phyloP scores from a whole-genome alignment of 2,329 filamentous ascomycete genomes.

The Fusarium cyanostomum region DNA sequence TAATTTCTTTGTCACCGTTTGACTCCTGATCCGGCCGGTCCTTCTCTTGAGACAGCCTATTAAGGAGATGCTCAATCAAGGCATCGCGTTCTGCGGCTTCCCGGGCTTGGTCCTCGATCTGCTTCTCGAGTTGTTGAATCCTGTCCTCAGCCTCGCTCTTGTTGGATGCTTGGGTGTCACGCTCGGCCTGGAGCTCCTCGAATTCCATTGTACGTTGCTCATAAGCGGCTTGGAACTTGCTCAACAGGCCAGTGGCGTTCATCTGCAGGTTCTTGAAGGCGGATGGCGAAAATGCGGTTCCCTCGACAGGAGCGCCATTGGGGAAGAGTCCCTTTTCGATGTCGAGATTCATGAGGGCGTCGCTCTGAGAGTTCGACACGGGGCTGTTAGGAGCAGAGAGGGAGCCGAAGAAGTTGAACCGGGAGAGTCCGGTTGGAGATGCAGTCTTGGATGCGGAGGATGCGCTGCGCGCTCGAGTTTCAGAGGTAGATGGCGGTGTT shows the following conservation, averaged over 20 bases:
- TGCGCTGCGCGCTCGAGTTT: constrained; percentile 27
- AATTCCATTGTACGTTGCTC: constrained; percentile 61
- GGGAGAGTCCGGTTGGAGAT: constrained; percentile 47
- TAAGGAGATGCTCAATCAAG: constrained; percentile 59
- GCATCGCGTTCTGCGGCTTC: constrained; percentile 64
- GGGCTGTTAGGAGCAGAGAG: constrained; percentile 55
- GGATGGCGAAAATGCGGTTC: constrained; percentile 65
- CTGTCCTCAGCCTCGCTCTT: constrained; percentile 64
- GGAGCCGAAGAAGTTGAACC: constrained; percentile 58
- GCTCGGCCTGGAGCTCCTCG: constrained; percentile 62
- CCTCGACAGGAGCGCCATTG: constrained; percentile 50
- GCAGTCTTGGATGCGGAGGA: constrained; percentile 48
- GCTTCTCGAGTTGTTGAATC: constrained; percentile 63
- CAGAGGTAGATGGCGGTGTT: constrained; percentile 22
- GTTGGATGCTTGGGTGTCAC: constrained; percentile 64
- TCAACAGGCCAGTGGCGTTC: constrained; percentile 65
- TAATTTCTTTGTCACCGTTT: constrained; percentile 41
- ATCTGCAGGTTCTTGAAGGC: constrained; percentile 69
- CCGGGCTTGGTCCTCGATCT: constrained; percentile 67
- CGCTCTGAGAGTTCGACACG: constrained; percentile 49
- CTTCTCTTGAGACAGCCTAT: constrained; percentile 63
- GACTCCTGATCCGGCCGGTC: constrained; percentile 53
- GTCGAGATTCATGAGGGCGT: constrained; percentile 66
- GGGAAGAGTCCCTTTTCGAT: constrained; percentile 65
- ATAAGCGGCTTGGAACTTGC: constrained; percentile 67